These are phyloP conservation scores for Leishmania lainsoni DNA, from an alignment of 208 protist species.

Conservation along the genomic window DNA sequence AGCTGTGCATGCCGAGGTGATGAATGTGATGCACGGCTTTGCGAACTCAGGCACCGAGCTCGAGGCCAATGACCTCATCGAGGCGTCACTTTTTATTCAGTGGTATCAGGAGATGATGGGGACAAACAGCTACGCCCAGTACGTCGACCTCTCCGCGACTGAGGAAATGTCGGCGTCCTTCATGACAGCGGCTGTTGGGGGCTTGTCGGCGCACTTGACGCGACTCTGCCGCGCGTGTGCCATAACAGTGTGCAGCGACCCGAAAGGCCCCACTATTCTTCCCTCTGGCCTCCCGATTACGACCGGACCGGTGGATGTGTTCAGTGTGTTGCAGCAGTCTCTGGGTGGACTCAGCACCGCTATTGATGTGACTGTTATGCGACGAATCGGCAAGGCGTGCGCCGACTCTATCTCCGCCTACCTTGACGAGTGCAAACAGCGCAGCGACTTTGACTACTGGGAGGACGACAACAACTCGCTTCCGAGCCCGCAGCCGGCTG, in stretches of 20 bases:
- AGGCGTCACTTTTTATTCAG: conserved; percentile 80
- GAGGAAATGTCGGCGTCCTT: conserved; percentile 72
- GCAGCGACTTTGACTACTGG: conserved; percentile 87
- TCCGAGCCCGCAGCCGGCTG: conserved; percentile 25
- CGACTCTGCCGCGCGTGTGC: conserved; percentile 79
- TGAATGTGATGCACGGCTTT: conserved; percentile 73
- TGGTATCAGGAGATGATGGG: conserved; percentile 88
- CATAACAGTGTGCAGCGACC: conserved; percentile 58
- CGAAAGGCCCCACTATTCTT: conserved; percentile 53
- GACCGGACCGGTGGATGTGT: conserved; percentile 86
- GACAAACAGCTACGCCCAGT: conserved; percentile 62
- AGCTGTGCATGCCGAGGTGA: conserved; percentile 74
- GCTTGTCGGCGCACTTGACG: conserved; percentile 75
- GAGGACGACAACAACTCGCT: conserved; percentile 60
- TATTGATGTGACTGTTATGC: conserved; percentile 76
- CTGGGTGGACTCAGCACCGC: conserved; percentile 69
- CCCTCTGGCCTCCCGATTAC: conserved; percentile 70
- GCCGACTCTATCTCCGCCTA: conserved; percentile 79
- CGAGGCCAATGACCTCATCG: conserved; percentile 74
- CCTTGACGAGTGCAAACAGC: conserved; percentile 73
- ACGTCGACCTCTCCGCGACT: conserved; percentile 60
- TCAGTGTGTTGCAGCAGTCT: conserved; percentile 85
- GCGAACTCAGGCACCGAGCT: conserved; percentile 51
- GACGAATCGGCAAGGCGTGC: conserved; percentile 73
- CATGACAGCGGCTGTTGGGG: conserved; percentile 74